A percentile compares a stretch with the other conserved stretches of the same genome.
Conservation (phyloP, 768 basidiomycete species). For the Kwoniella newhampshirensis region DNA sequence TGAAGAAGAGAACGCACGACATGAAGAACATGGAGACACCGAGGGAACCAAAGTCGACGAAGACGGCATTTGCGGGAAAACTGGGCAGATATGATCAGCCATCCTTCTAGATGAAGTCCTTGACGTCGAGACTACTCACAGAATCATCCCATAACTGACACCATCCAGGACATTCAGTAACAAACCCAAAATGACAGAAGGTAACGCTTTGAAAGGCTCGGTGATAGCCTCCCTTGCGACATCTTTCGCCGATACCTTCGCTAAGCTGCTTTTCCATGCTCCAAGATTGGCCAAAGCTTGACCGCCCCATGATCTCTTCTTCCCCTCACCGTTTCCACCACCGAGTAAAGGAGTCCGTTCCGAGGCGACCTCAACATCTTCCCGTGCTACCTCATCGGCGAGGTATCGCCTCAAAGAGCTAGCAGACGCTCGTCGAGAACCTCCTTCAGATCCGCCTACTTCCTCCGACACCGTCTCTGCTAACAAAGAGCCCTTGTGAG, state of each 20-base stretch:
- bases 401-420: constrained; percentile 31
- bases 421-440: constrained; percentile 15
- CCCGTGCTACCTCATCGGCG: constrained; percentile 22
- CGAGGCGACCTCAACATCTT: constrained; percentile 20
- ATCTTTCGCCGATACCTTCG: constrained; percentile 41
- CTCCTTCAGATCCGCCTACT: neutral
- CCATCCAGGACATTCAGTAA: constrained; percentile 90
- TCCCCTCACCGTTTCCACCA: constrained; percentile 4
- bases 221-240: constrained; percentile 33
- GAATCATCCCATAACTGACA: constrained; percentile 86
- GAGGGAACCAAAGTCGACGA: constrained; percentile 74
- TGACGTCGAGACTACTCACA: constrained; percentile 33
- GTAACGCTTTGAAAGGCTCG: constrained; percentile 57
- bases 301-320: constrained; percentile 13
- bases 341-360: constrained; percentile 36
- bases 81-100: constrained; percentile 53
- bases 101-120: neutral
- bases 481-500: constrained; percentile 12
- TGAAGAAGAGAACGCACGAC: constrained; percentile 57
- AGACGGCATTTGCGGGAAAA: constrained; percentile 80
- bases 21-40: constrained; percentile 97
- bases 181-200: constrained; percentile 79
- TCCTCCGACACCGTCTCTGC: constrained; percentile 7
- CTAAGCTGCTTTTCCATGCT: constrained; percentile 19
- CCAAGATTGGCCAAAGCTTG: constrained; percentile 13